Base-by-base conservation (phyloP, 108 stramenopile species). In the Skeletonema tropicum region DNA sequence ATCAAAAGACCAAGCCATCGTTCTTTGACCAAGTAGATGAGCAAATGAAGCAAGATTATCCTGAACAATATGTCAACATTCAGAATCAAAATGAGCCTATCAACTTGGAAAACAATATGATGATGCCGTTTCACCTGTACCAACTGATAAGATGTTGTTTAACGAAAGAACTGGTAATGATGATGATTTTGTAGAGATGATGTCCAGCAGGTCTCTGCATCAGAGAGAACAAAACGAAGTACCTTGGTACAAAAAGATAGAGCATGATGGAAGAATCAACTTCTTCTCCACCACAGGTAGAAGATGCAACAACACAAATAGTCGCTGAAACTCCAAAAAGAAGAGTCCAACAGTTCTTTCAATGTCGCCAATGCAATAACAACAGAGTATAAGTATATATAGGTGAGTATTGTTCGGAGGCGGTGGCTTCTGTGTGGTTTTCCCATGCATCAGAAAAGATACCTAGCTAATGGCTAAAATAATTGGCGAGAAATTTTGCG, bases 11-110 rank as follows among this genome's bases (percentile, higher is more conserved):
- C 42, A 45, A n/a, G 15, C 42, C 42, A 45, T 80, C 79, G 15
- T 80, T 80, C 64, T 65, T 80, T 55, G 68, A 69, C 13, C 62
- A 38, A 17, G 73, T 74, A 3, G 45, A 80, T 57, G 62, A 64
- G 32, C 61, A 19, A 48, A 80, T 80, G 79, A 74, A 80, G 25
- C 68, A 62, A 14, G 79, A 80, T 29, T 74, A 61, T 29, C 79
- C 79, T 0, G 36, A 55, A n/a, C 61, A 80, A 35, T 80, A 80
- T 46, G 68, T n/a, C n/a, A 70, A 48, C 33, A 57, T 45, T 3
- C 63, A 15, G 61, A 73, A 46, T 73, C 72, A 11, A 58, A 39
- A 35, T 52, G 65, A 46, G 39, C 73, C 52, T 6, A 65, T 39
- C 23, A 57, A 57, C 2, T 60, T 45, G 0, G n/a, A 62, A 21